These are phyloP conservation scores for Echria macrotheca DNA, from an alignment of 495 filamentous ascomycete species.

Conservation along the genomic window DNA sequence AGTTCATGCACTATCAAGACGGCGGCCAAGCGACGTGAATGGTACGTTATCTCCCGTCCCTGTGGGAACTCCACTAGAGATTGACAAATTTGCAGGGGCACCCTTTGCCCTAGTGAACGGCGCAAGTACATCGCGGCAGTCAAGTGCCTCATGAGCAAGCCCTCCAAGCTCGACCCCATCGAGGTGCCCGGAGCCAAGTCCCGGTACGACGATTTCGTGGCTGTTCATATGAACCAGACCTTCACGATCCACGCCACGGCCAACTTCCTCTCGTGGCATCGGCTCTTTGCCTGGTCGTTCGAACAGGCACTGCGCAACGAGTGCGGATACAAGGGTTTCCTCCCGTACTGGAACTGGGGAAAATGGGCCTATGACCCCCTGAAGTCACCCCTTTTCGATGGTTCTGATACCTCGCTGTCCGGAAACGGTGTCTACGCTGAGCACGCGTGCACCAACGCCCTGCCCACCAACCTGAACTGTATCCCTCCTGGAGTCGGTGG, in stretches of 20 bases:
- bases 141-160: conserved; percentile 41
- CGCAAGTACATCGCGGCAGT: conserved; percentile 55
- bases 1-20: neutral
- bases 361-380: conserved; percentile 34
- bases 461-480: conserved; percentile 16
- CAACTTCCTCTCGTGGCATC: conserved; percentile 63
- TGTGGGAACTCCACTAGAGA: too few relatives aligned
- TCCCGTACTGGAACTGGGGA: conserved; percentile 56
- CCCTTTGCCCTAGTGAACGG: conserved; percentile 39
- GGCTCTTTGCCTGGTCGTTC: conserved; percentile 56
- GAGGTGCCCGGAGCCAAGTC: conserved; percentile 23
- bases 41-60: neutral
- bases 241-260: conserved; percentile 55
- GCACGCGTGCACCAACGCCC: conserved; percentile 12
- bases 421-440: conserved; percentile 45
- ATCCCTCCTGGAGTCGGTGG: conserved; percentile 50
- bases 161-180: conserved; percentile 37
- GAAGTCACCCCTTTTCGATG: conserved; percentile 52
- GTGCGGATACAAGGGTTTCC: conserved; percentile 57
- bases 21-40: neutral
- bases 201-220: conserved; percentile 60
- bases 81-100: too few relatives aligned
- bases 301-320: conserved; percentile 58
- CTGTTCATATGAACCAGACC: conserved; percentile 59
- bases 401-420: conserved; percentile 46